Evolutionary conservation across 768 basidiomycete genomes (phyloP), one percentile per base, ranked within the genome.

Genomic region (Podaxis sp.): DNA sequence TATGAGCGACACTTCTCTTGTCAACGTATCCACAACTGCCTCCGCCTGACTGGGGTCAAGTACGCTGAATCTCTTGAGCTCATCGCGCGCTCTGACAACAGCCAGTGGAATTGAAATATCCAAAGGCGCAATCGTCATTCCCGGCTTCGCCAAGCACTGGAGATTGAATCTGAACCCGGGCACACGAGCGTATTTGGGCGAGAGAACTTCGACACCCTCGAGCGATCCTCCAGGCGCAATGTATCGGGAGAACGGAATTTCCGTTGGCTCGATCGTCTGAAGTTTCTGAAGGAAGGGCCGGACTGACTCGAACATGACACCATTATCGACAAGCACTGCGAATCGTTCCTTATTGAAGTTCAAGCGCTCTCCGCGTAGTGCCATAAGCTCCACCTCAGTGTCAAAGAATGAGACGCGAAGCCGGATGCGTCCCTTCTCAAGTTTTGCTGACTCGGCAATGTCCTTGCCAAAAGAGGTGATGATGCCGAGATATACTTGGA

Each of bases 1-100:
- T 41, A 93, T 88, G 52, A 93, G 72, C 0, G 83, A 77, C 0
- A 92, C 70, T 66, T 91, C 87, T 54, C 84, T 73, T 0, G 79
- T 82, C 38, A 92, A 70, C 0, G 84, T 76, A 60, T 87, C 82
- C 3, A 93, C 70, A 2, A 93, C 76, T 1, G 91, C 87, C 59
- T 90, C 86, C 0, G 81, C 86, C 69, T 93, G 91, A 70, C 87
- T 89, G 0, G 82, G 77, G 65, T 93, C 91, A 30, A 93, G 76
- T 5, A 80, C 75, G 67, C 87, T 90, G 3, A 74, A 71, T 17
- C 67, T 57, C 22, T 30, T 73, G n/a, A 91, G 71, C 46, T 78
- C 76, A 22, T 70, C 63, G 4, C 84, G 79, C 0, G 84, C 87
- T n/a, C 62, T 63, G 3, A 68, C 76, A n/a, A 88, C 69, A 0